Percentiles rank a stretch among this genome's conserved stretches.
These are phyloP conservation scores for Carpinus viminea DNA, from an alignment of 306 rosid species.

Conservation along the genomic window DNA sequence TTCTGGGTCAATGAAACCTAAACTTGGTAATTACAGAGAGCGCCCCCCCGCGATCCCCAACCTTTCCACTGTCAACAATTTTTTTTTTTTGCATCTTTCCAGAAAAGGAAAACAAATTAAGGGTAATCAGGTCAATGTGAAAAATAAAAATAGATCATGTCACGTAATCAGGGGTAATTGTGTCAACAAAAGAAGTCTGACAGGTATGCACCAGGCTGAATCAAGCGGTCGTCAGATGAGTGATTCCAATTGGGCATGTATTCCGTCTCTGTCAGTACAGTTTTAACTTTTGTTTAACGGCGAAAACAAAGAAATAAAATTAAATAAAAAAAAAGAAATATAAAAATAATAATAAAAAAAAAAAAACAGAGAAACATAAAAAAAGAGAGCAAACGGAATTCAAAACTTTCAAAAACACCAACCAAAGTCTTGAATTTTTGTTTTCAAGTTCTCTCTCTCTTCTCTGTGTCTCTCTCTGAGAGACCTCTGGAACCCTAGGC, in stretches of 20 bases:
- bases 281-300: slow-evolving; percentile 23
- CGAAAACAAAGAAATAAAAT: slow-evolving; percentile 28
- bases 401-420: slow-evolving; percentile 13
- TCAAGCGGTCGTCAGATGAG: slow-evolving; percentile 29
- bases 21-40: too few relatives aligned
- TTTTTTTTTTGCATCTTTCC: too few relatives aligned
- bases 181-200: slow-evolving; percentile 21
- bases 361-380: slow-evolving; percentile 27
- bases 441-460: slow-evolving; percentile 24
- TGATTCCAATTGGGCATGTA: slow-evolving; percentile 24
- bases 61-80: too few relatives aligned
- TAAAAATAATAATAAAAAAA: slow-evolving; percentile 4
- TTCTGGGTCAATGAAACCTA: too few relatives aligned
- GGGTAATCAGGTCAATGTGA: too few relatives aligned
- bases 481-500: slow-evolving; percentile 44
- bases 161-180: slow-evolving; percentile 9
- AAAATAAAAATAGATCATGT: background rate
- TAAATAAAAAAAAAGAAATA: background rate
- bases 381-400: background rate
- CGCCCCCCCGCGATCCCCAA: too few relatives aligned
- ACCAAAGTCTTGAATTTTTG: slow-evolving; percentile 6
- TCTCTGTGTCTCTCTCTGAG: background rate
- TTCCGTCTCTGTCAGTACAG: slow-evolving; percentile 23
- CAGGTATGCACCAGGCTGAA: slow-evolving; percentile 39
- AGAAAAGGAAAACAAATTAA: background rate